Percentiles rank a stretch among this genome's conserved stretches.
These are phyloP conservation scores for Keqinozyma sinolaborantium DNA, from an alignment of 1,139 yeast species.

Conservation along the genomic window DNA sequence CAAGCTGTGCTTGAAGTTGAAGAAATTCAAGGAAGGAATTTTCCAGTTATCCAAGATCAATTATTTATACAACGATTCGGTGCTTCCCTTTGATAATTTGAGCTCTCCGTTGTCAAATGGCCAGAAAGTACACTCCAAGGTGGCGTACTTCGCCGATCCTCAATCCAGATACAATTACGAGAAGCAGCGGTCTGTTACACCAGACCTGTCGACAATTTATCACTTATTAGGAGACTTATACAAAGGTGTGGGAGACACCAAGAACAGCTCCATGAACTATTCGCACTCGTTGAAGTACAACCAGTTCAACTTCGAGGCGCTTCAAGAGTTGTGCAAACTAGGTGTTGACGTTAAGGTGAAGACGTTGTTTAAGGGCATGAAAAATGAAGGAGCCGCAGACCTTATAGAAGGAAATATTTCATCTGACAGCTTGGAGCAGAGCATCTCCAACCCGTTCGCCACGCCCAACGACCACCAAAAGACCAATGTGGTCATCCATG, in stretches of 20 bases:
- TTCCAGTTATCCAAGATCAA: conserved; percentile 42
- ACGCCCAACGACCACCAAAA: conserved; percentile 3
- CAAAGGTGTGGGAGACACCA: conserved; percentile 52
- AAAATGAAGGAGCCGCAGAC: not conserved
- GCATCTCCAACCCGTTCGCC: conserved; percentile 25
- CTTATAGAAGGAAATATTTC: not conserved
- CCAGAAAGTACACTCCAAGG: conserved; percentile 3
- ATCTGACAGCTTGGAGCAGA: conserved; percentile 1
- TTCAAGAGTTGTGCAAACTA: conserved; percentile 68
- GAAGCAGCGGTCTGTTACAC: conserved; percentile 35
- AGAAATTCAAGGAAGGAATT: conserved; percentile 61
- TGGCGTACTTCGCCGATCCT: conserved; percentile 18
- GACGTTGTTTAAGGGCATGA: conserved; percentile 40
- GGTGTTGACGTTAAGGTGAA: conserved; percentile 67
- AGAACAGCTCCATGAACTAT: conserved; percentile 65
- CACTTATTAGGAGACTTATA: conserved; percentile 72
- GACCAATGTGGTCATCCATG: conserved; percentile 16
- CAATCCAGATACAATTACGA: conserved; percentile 32
- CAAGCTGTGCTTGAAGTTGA: conserved; percentile 56
- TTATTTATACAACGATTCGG: conserved; percentile 32
- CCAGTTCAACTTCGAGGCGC: conserved; percentile 85
- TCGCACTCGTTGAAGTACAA: conserved; percentile 66
- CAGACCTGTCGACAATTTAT: conserved; percentile 65
- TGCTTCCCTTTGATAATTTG: conserved; percentile 1
- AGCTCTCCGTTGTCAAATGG: conserved; percentile 1